Conservation (phyloP, 2,329 filamentous ascomycete genomes). For the Cytospora leucostoma region DNA sequence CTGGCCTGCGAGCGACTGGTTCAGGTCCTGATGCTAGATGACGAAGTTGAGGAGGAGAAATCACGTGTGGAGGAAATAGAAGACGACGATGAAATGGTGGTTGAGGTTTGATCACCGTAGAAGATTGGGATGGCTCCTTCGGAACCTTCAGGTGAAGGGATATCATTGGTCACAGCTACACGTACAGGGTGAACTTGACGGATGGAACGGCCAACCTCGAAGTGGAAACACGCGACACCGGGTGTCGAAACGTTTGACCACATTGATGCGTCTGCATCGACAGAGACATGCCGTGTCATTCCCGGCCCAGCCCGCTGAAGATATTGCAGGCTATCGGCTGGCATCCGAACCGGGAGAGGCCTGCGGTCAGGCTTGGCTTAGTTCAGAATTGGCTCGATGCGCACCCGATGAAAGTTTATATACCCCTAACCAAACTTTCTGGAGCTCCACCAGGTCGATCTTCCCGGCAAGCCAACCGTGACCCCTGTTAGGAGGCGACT, state of each 20-base stretch:
- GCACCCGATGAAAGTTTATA: background rate
- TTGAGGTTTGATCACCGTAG: constrained; percentile 49
- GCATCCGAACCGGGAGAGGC: background rate
- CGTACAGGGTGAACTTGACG: background rate
- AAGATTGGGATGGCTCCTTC: background rate
- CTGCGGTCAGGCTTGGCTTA: too few relatives aligned
- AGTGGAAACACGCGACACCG: background rate
- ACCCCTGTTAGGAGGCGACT: background rate
- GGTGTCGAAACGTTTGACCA: background rate
- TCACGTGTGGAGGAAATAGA: constrained; percentile 49
- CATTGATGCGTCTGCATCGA: background rate
- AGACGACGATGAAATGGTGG: constrained; percentile 57
- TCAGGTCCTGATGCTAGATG: constrained; percentile 82
- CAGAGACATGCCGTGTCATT: background rate
- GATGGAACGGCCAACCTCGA: background rate
- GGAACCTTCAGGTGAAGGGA: background rate
- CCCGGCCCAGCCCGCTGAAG: background rate
- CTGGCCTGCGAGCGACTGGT: constrained; percentile 89
- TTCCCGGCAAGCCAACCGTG: background rate
- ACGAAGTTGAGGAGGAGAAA: constrained; percentile 44
- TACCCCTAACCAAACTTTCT: background rate
- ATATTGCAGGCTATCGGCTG: background rate
- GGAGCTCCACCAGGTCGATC: background rate
- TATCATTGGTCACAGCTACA: background rate
- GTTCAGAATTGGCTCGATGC: background rate